A percentile compares a stretch with the other conserved stretches of the same genome.
phyloP scores from a whole-genome alignment of 192 early-diverging fungal genomes.

The Backusella circina region DNA sequence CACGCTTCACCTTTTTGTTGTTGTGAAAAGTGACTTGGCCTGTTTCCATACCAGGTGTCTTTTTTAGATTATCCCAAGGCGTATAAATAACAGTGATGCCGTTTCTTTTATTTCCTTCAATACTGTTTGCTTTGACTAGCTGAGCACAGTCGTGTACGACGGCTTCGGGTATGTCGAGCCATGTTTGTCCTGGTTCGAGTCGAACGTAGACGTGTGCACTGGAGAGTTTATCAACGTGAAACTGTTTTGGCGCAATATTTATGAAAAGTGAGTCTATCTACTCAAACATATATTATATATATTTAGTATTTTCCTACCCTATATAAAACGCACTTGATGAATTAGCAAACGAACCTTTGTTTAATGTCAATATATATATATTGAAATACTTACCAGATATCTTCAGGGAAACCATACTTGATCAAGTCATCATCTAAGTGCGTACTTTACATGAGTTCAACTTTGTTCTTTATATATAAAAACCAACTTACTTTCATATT shows the following conservation, averaged over 20 bases:
- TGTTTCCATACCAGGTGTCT: constrained; percentile 90
- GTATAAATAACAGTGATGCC: constrained; percentile 94
- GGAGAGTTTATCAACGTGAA: constrained; percentile 97
- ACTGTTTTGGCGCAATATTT: constrained; percentile 40
- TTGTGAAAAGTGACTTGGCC: constrained; percentile 95
- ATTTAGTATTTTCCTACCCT: background rate
- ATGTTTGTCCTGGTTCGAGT: constrained; percentile 59
- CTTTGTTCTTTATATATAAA: background rate
- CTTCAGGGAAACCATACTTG: constrained; percentile 91
- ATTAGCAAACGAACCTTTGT: background rate
- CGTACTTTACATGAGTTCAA: background rate
- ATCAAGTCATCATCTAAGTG: constrained; percentile 84
- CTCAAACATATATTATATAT: background rate
- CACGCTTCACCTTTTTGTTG: constrained; percentile 69
- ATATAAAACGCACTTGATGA: background rate
- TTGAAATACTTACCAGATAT: constrained; percentile 71
- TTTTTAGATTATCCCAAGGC: constrained; percentile 85
- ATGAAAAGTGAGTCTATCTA: background rate
- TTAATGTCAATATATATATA: background rate
- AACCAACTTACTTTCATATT: constrained; percentile 78
- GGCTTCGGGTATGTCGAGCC: constrained; percentile 74
- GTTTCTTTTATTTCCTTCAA: constrained; percentile 93
- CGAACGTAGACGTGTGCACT: constrained; percentile 97
- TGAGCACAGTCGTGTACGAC: constrained; percentile 88
- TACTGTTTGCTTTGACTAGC: constrained; percentile 95